These are phyloP conservation scores for Suillus placidus DNA, from an alignment of 768 basidiomycete species.

Conservation along the genomic window DNA sequence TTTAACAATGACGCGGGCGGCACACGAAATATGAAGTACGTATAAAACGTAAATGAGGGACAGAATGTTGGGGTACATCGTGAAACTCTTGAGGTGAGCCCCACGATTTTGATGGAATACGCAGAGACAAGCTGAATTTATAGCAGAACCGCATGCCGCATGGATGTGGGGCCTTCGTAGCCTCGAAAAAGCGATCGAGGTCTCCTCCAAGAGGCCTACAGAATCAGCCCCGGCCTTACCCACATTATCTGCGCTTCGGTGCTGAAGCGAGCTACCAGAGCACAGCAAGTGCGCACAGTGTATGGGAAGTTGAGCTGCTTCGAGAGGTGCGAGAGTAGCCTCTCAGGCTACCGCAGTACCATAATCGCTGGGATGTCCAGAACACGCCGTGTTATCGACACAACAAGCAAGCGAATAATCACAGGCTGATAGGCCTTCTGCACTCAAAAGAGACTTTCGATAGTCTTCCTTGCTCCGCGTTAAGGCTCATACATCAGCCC, in stretches of 20 bases:
- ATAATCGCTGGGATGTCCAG: slow-evolving; percentile 8
- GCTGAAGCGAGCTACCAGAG: neutral
- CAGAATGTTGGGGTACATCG: neutral
- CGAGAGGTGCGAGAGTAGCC: slow-evolving; percentile 5
- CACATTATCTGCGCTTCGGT: slow-evolving; percentile 1
- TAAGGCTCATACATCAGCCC: neutral
- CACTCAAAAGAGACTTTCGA: neutral
- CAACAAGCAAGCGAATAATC: slow-evolving; percentile 3
- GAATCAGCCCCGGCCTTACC: neutral
- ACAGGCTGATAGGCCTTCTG: neutral
- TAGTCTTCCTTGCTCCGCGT: slow-evolving; percentile 1
- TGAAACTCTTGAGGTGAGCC: neutral
- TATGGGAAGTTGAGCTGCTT: neutral
- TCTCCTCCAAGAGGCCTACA: neutral
- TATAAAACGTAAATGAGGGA: neutral
- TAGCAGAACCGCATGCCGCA: neutral
- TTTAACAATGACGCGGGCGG: neutral
- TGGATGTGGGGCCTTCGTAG: slow-evolving; percentile 3
- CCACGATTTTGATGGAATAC: neutral
- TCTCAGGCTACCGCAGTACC: slow-evolving; percentile 9
- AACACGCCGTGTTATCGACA: slow-evolving; percentile 6
- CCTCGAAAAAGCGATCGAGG: slow-evolving; percentile 1
- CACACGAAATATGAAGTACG: neutral
- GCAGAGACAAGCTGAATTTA: neutral
- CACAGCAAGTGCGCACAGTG: neutral